phyloP scores from a whole-genome alignment of 1,139 yeast genomes.

The Diutina mesorugosa region DNA sequence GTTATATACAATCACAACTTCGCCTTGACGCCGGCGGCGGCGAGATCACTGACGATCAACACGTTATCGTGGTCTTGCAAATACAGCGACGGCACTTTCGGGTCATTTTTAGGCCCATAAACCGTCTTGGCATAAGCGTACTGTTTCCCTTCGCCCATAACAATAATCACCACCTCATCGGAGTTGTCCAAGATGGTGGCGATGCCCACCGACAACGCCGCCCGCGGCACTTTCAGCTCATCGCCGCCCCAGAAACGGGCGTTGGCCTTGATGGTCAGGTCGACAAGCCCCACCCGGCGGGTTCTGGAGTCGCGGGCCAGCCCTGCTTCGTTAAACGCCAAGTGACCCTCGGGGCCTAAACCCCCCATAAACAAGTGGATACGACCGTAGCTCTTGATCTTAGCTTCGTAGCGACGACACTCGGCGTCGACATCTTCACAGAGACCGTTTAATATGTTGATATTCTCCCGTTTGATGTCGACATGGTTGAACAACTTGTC shows the following conservation, averaged over 20 bases:
- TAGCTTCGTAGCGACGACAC: slow-evolving; percentile 37
- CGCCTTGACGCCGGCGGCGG: slow-evolving; percentile 25
- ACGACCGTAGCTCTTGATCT: slow-evolving; percentile 37
- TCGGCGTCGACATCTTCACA: slow-evolving; percentile 33
- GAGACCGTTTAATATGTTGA: slow-evolving; percentile 43
- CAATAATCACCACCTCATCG: slow-evolving; percentile 37
- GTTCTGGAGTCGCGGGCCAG: slow-evolving; percentile 34
- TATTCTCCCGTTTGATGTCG: slow-evolving; percentile 41
- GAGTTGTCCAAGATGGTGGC: slow-evolving; percentile 50
- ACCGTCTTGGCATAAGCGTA: slow-evolving; percentile 33
- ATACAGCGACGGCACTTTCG: slow-evolving; percentile 32
- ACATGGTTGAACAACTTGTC: slow-evolving; percentile 47
- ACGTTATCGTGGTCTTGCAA: slow-evolving; percentile 34
- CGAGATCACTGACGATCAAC: slow-evolving; percentile 32
- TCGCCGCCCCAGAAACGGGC: slow-evolving; percentile 41
- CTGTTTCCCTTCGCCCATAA: slow-evolving; percentile 30
- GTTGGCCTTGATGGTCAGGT: slow-evolving; percentile 43
- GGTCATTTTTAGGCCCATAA: slow-evolving; percentile 20
- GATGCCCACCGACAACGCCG: slow-evolving; percentile 47
- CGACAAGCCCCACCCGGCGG: slow-evolving; percentile 36
- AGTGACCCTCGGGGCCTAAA: slow-evolving; percentile 53
- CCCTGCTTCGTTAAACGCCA: slow-evolving; percentile 54
- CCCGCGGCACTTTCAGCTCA: slow-evolving; percentile 34
- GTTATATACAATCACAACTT: slow-evolving; percentile 12
- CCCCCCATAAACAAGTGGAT: slow-evolving; percentile 51